phyloP scores from a whole-genome alignment of 2,329 filamentous ascomycete genomes.

The Cladophialophora yegresii region DNA sequence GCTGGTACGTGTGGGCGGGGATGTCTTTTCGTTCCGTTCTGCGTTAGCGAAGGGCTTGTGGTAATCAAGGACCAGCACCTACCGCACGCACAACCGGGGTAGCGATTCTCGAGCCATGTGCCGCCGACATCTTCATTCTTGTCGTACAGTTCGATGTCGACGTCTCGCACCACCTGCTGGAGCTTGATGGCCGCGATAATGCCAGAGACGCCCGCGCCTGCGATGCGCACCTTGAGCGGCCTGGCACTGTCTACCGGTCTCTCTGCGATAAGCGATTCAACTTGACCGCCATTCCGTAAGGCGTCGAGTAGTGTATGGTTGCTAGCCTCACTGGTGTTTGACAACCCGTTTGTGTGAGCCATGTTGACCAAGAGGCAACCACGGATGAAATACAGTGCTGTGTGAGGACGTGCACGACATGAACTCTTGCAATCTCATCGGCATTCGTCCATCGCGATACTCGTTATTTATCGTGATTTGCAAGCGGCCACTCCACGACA shows the following conservation, averaged over 20 bases:
- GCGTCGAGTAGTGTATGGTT: not conserved
- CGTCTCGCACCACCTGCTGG: conserved; percentile 9
- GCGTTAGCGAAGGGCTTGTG: not conserved
- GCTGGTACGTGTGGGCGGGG: conserved; percentile 2
- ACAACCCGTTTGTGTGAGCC: not conserved
- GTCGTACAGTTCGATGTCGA: conserved; percentile 36
- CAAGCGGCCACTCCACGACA: not conserved
- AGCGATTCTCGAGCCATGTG: conserved; percentile 40
- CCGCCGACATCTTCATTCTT: conserved; percentile 39
- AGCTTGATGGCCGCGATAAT: conserved; percentile 43
- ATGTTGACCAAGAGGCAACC: not conserved
- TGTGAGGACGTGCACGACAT: too few relatives aligned
- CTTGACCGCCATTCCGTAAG: not conserved
- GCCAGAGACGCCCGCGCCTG: conserved; percentile 47
- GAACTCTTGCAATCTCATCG: not conserved
- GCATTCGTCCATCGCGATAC: not conserved
- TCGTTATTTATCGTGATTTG: not conserved
- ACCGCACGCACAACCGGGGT: conserved; percentile 28
- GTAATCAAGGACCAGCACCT: not conserved
- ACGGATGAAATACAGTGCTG: not conserved
- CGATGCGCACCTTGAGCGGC: conserved; percentile 32
- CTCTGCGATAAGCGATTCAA: not conserved
- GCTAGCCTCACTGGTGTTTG: not conserved
- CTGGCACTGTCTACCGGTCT: conserved; percentile 4
- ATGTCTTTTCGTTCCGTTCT: not conserved